Base-by-base conservation (phyloP, 495 filamentous ascomycete genomes). In the Aspergillus olivimuriae region DNA sequence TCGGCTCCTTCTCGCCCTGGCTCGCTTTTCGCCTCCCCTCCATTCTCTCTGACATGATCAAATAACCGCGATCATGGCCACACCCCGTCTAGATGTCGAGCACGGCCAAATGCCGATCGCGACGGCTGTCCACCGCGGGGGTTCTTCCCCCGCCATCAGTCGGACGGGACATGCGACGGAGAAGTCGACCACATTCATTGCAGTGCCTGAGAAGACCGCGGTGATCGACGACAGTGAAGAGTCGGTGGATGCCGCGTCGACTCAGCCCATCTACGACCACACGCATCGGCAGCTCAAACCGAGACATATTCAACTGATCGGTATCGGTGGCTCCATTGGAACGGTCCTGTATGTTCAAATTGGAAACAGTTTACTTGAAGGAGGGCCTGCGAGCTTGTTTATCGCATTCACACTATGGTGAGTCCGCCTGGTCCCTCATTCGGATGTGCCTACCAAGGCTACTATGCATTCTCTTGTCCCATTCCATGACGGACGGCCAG, bases 291-390 rank as follows among this genome's bases (percentile, higher is more conserved):
- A 70, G 49, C 62, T 86, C 17, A 79, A 80, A 41, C 74, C 80
- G 15, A 69, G 83, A 35, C 83, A 87, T 56, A 77, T 86, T 41
- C 81, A 86, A 51, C 64, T 89, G 43, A 88, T 88, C 41, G 83
- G 80, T 31, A 81, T 88, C 50, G 85, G 85, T 28, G 85, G 85
- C 24, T 81, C 79, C 24, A 89, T 88, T 55, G 85, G 86, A n/a
- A 89, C 86, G n/a, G 85, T 76, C 2, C 66, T 89, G 9, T 89
- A 81, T 61, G 81, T 89, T 18, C 77, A 83, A 48, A 89, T 92
- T 41, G 87, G 86, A 14, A 67, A 63, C 16, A 76, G 75, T 1
- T 53, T 89, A 39, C 65, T 84, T 17, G 68, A 84, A 23, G 87
- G 86, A 32, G 87, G 87, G 0, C 87, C 87, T 15, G 87, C 56